Evolutionary conservation across 495 filamentous ascomycete genomes (phyloP), one percentile per base, ranked within the genome.

Genomic region (Zalerion maritima): DNA sequence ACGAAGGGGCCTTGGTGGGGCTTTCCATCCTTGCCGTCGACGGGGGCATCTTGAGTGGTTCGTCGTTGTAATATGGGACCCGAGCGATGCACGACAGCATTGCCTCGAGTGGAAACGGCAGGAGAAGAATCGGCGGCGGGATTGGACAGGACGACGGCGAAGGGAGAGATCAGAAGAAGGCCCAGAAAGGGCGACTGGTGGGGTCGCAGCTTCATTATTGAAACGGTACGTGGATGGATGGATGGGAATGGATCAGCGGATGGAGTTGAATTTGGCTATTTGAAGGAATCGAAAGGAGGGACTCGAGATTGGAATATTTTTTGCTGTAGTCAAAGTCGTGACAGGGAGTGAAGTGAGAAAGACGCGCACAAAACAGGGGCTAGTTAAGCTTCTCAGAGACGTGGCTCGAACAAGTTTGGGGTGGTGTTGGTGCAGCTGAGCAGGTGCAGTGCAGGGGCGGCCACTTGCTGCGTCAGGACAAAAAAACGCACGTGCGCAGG

Each of bases 11-110:
- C 89, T 14, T 73, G 71, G 49, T 97, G 89, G 18, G 89, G 89
- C 60, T 84, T 86, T 15, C 89, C 89, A 64, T 97, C 89, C 38
- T 83, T 79, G 19, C 89, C 91, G 49, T 97, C 89, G 4, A 96
- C 79, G 1, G 91, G 89, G 38, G 82, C 82, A 61, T 89, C 75
- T 56, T 81, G 83, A 35, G 81, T 85, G 27, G 80, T 42, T 41
- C 9, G 36, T 29, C 26, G 28, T 18, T n/a, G 27, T 21, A 22
- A 17, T 21, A 16, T 18, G 30, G n/a, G 14, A 19, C 34, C 15
- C 21, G 35, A 14, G 44, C 40, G 20, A 14, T 31, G 14, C 40
- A 24, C 10, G 43, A 24, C 10, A 32, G 40, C 41, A 32, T 46
- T 43, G 31, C 47, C 52, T n/a, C 51, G 33, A 8, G 50, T 28